Percentiles rank a stretch among this genome's conserved stretches.
phyloP scores from a whole-genome alignment of 1,139 yeast species.

The Candida glucosophila region DNA sequence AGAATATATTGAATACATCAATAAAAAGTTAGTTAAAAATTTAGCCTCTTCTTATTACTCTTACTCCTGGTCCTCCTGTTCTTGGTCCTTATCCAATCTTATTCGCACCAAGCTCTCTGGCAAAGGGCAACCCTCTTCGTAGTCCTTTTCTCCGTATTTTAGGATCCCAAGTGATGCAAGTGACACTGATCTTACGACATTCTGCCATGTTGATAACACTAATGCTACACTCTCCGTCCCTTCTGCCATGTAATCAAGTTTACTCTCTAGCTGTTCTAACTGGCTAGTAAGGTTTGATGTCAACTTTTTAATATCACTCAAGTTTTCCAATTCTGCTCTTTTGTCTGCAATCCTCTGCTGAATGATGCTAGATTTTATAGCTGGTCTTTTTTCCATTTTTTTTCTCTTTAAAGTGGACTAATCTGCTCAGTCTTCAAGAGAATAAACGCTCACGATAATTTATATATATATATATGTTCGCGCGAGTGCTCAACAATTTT shows the following conservation, averaged over 20 bases:
- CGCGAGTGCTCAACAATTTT: too few relatives aligned
- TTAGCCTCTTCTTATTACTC: slow-evolving; percentile 5
- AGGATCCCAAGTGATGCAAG: slow-evolving; percentile 57
- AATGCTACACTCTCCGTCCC: slow-evolving; percentile 52
- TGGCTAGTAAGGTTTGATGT: slow-evolving; percentile 40
- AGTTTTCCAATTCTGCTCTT: slow-evolving; percentile 42
- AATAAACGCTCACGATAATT: too few relatives aligned
- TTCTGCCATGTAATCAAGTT: slow-evolving; percentile 41
- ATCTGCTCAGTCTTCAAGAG: too few relatives aligned
- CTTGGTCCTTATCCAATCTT: slow-evolving; percentile 28
- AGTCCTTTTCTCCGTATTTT: slow-evolving; percentile 38
- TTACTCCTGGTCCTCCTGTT: slow-evolving; percentile 4
- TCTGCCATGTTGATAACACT: slow-evolving; percentile 63
- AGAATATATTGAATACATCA: too few relatives aligned
- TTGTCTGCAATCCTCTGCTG: slow-evolving; percentile 37
- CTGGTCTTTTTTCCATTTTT: slow-evolving; percentile 4
- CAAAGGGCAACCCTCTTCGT: slow-evolving; percentile 38
- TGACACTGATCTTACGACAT: slow-evolving; percentile 55
- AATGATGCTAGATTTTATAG: slow-evolving; percentile 4
- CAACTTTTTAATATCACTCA: slow-evolving; percentile 40
- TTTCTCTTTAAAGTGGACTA: too few relatives aligned
- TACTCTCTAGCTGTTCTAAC: slow-evolving; percentile 39
- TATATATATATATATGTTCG: too few relatives aligned
- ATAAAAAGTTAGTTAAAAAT: too few relatives aligned
- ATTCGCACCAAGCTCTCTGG: slow-evolving; percentile 62